Evolutionary conservation across 352 stramenopile species (phyloP), one percentile per base, ranked within the genome.

Genomic region (Peronosclerospora sorghi): DNA sequence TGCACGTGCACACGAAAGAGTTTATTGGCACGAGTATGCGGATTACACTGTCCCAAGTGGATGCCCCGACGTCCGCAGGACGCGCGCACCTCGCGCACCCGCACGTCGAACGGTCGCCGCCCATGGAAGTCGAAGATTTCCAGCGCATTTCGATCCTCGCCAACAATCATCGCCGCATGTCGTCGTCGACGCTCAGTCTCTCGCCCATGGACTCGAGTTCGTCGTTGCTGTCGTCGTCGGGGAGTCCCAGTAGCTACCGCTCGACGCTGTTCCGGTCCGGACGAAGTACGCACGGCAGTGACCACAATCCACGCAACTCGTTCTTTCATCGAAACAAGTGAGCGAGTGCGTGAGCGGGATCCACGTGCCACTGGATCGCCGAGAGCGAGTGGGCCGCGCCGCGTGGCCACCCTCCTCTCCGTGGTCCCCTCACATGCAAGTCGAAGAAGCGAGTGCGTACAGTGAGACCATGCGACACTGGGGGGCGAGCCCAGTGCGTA

Each of bases 21-120:
- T 93, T 93, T 56, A 93, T 93, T 48, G 80, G 80, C 13, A 93
- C 80, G 32, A 93, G 80, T 29, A 93, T 93, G 80, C 73, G 80
- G 15, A 93, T 93, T 42, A 93, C 80, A 9, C 44, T 93, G 40
- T 83, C 76, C 6, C 65, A 79, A 35, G 40, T 77, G 24, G 73
- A 88, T 24, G 59, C 56, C 27, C 62, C 54, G 19, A 35, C 54
- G 23, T 42, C 42, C 19, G 35, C 19, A n/a, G 30, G 44, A 19
- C 40, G 47, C 19, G 19, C 35, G 19, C 32, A 35, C 9, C 13
- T 26, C 7, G 26, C 20, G 4, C 62, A 65, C 14, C 32, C 42
- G 1, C 48, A 53, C 18, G 36, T 68, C 19, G 62, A 77, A 24
- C 58, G 68, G 17, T 54, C 63, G 2, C 45, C 53, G 14, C 56